phyloP scores from a whole-genome alignment of 2,329 filamentous ascomycete genomes.

The Thermoascus crustaceus region DNA sequence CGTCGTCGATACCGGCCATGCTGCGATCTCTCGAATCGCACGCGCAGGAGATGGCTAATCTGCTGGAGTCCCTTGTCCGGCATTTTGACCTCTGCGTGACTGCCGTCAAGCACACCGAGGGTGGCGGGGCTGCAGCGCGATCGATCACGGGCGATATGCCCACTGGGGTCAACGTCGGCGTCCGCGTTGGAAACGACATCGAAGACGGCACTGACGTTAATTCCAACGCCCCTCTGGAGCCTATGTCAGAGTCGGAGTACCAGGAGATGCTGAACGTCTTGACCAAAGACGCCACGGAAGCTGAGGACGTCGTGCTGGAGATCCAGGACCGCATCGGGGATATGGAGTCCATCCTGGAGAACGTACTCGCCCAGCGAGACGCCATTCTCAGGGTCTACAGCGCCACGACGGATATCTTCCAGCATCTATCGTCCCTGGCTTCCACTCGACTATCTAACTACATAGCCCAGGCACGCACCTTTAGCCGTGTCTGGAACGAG shows the following conservation, averaged over 20 bases:
- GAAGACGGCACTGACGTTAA: conserved; percentile 25
- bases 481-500: conserved; percentile 56
- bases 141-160: conserved; percentile 57
- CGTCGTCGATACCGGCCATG: conserved; percentile 43
- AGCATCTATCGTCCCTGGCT: conserved; percentile 59
- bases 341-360: conserved; percentile 64
- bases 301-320: conserved; percentile 55
- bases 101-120: conserved; percentile 83
- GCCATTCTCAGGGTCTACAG: conserved; percentile 48
- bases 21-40: conserved; percentile 61
- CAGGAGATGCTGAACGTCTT: conserved; percentile 78
- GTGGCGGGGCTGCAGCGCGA: conserved; percentile 60
- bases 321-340: conserved; percentile 67
- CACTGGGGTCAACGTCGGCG: conserved; percentile 39
- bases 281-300: conserved; percentile 46
- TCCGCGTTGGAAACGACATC: conserved; percentile 22
- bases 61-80: conserved; percentile 69
- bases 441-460: conserved; percentile 50
- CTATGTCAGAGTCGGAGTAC: conserved; percentile 67
- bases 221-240: conserved; percentile 49
- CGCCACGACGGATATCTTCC: conserved; percentile 55
- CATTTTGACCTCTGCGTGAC: conserved; percentile 93
- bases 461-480: conserved; percentile 40
- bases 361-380: conserved; percentile 56
- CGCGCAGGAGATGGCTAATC: conserved; percentile 72